These are phyloP conservation scores for Cytospora leucostoma DNA, from an alignment of 2,329 filamentous ascomycete genomes.

Conservation along the genomic window DNA sequence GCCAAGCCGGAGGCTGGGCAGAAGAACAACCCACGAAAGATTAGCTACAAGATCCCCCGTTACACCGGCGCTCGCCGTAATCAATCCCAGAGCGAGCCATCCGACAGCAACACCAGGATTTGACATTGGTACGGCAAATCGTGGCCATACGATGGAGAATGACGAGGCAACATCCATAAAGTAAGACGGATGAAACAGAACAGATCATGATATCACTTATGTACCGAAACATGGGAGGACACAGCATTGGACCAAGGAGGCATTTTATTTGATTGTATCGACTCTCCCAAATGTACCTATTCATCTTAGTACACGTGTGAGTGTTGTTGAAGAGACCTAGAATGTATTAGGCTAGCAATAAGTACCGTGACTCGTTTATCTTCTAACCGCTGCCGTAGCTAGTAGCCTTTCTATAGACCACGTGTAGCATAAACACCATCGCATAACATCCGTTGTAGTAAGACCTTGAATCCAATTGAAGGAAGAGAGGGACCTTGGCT, in stretches of 20 bases:
- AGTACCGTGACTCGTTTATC: slow-evolving; percentile 2
- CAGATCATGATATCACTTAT: not conserved
- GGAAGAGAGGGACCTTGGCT: too few relatives aligned
- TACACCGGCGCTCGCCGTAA: slow-evolving; percentile 45
- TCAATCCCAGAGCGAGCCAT: slow-evolving; percentile 51
- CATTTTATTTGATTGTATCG: slow-evolving; percentile 1
- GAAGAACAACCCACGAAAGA: slow-evolving; percentile 30
- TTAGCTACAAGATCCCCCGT: slow-evolving; percentile 29
- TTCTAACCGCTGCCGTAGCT: not conserved
- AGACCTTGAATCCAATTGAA: too few relatives aligned
- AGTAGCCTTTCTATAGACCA: not conserved
- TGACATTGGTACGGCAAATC: not conserved
- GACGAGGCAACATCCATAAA: slow-evolving; percentile 8
- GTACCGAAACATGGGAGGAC: not conserved
- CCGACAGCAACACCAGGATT: slow-evolving; percentile 19
- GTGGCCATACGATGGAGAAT: not conserved
- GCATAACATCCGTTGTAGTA: not conserved
- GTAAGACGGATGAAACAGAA: not conserved
- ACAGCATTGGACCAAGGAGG: not conserved
- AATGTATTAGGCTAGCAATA: slow-evolving; percentile 7
- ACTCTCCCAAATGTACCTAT: slow-evolving; percentile 5
- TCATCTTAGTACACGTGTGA: not conserved
- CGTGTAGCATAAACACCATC: not conserved
- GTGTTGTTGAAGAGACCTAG: not conserved
- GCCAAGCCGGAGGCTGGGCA: slow-evolving; percentile 23